These are phyloP conservation scores for Dissoconium aciculare DNA, from an alignment of 2,329 filamentous ascomycete species.

Conservation along the genomic window DNA sequence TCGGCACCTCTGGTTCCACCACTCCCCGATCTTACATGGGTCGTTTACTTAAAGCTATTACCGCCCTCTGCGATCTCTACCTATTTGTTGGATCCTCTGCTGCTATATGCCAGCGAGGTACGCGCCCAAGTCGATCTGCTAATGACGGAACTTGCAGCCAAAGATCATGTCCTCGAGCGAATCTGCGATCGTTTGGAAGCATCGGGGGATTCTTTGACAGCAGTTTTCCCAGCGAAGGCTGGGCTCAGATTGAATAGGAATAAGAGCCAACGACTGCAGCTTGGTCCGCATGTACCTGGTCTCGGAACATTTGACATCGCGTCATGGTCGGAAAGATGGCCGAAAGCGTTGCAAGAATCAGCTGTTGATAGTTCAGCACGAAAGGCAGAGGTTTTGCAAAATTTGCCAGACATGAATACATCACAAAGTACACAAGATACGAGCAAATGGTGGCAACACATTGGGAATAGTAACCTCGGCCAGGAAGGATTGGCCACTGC, in stretches of 20 bases:
- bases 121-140: constrained; percentile 35
- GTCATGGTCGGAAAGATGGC: too few relatives aligned
- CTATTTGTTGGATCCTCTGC: constrained; percentile 39
- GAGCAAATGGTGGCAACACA: neutral
- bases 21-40: constrained; percentile 50
- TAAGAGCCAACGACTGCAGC: constrained; percentile 34
- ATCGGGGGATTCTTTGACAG: constrained; percentile 39
- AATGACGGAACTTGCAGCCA: constrained; percentile 37
- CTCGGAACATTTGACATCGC: constrained; percentile 38
- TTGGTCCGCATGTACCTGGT: constrained; percentile 40
- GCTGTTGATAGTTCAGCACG: constrained; percentile 12
- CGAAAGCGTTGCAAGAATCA: constrained; percentile 13
- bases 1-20: constrained; percentile 48
- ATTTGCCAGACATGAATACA: constrained; percentile 5
- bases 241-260: constrained; percentile 32
- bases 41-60: constrained; percentile 38
- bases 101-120: constrained; percentile 34
- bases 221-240: constrained; percentile 41
- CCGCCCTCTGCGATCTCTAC: constrained; percentile 30
- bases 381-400: constrained; percentile 9
- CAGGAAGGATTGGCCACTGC: too few relatives aligned
- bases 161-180: constrained; percentile 44
- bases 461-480: too few relatives aligned
- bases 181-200: constrained; percentile 44
- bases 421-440: constrained; percentile 1